phyloP scores from a whole-genome alignment of 2,329 filamentous ascomycete genomes.

The Raffaelea albimanens region DNA sequence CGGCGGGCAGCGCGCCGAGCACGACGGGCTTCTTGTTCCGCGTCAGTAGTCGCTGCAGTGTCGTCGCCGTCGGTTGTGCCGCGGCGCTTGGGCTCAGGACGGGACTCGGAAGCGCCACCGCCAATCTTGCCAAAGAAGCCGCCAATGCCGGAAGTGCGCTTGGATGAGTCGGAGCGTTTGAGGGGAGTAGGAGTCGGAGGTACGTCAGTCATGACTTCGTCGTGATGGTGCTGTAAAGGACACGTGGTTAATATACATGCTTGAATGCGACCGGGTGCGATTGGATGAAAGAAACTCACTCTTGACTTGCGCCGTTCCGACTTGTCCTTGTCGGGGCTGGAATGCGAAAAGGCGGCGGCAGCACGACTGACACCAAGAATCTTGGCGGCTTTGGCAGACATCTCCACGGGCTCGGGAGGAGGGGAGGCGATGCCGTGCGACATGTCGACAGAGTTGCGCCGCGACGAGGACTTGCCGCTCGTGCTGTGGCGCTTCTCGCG shows the following conservation, averaged over 20 bases:
- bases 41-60: conserved; percentile 15
- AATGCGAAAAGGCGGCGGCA: no score
- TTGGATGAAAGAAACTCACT: conserved; percentile 24
- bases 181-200: conserved; percentile 39
- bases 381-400: conserved; percentile 70
- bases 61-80: conserved; percentile 44
- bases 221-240: conserved; percentile 48
- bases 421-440: conserved; percentile 58
- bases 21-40: conserved; percentile 49
- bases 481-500: conserved; percentile 52
- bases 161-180: conserved; percentile 56
- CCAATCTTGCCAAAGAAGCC: conserved; percentile 53
- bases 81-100: conserved; percentile 38
- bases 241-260: neutral
- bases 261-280: no score
- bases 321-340: no score
- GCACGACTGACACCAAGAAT: conserved; percentile 51
- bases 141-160: conserved; percentile 41
- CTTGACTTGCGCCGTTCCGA: conserved; percentile 33
- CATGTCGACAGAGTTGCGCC: conserved; percentile 60
- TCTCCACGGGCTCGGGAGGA: conserved; percentile 58
- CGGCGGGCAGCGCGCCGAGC: conserved; percentile 52
- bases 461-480: conserved; percentile 45
- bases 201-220: conserved; percentile 48
- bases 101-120: conserved; percentile 27